A percentile compares a stretch with the other conserved stretches of the same genome.
Conservation (phyloP, 2,329 filamentous ascomycete genomes). For the Colletotrichum tropicale region DNA sequence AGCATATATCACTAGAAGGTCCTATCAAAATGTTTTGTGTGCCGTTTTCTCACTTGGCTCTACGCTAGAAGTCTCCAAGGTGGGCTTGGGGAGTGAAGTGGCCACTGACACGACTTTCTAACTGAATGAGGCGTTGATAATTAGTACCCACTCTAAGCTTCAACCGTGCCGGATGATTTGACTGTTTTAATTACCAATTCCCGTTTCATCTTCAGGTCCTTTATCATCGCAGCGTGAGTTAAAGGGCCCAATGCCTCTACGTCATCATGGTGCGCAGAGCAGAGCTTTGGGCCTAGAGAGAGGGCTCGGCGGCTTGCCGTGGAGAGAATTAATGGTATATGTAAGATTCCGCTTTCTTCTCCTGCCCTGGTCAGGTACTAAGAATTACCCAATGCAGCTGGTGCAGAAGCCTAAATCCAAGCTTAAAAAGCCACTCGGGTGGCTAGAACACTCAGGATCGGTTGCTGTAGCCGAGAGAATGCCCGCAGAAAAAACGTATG, state of each 20-base stretch:
- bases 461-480: neutral
- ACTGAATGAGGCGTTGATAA: neutral
- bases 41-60: neutral
- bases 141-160: neutral
- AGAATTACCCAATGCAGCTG: neutral
- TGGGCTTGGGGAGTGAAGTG: fast-evolving
- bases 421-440: neutral
- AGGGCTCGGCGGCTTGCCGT: neutral
- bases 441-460: neutral
- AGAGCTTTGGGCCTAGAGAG: neutral
- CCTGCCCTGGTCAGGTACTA: neutral
- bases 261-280: fast-evolving
- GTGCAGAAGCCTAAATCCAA: neutral
- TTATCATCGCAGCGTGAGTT: fast-evolving
- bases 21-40: neutral
- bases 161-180: fast-evolving
- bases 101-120: neutral
- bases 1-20: neutral
- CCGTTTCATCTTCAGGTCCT: neutral
- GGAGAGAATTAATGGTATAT: neutral
- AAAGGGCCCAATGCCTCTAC: fast-evolving
- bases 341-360: neutral
- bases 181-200: neutral
- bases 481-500: neutral
- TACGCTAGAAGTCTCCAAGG: neutral